These are phyloP conservation scores for Apocynum venetum DNA, from an alignment of 257 asterid genomes.

Conservation along the genomic window DNA sequence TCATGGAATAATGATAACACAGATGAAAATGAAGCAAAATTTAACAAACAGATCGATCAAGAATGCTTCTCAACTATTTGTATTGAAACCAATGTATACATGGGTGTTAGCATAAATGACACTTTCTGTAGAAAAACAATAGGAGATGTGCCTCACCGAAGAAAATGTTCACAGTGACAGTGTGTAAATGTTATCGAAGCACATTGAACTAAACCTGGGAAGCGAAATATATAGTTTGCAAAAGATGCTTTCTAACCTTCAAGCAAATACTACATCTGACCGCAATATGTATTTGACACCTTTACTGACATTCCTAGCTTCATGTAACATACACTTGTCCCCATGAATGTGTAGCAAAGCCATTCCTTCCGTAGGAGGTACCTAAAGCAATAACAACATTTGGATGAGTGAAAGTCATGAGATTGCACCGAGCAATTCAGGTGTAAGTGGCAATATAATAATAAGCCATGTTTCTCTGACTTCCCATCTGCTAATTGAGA, in stretches of 20 bases:
- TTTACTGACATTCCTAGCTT: constrained; percentile 69
- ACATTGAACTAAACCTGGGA: background rate
- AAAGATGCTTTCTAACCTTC: constrained; percentile 11
- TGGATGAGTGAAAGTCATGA: background rate
- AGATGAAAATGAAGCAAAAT: background rate
- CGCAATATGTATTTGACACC: constrained; percentile 82
- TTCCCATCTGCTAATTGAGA: background rate
- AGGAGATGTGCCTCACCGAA: background rate
- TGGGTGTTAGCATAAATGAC: background rate
- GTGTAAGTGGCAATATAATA: background rate
- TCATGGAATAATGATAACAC: background rate
- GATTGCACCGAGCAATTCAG: background rate
- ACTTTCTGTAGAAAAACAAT: background rate
- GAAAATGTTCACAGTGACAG: background rate
- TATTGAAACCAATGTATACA: background rate
- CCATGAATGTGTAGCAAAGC: constrained; percentile 92
- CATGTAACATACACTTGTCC: constrained; percentile 87
- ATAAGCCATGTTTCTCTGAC: background rate
- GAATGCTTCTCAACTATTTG: background rate
- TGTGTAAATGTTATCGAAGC: background rate
- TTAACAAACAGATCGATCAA: background rate
- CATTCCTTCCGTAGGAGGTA: constrained; percentile 86
- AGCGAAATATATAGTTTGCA: background rate
- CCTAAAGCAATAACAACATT: constrained; percentile 34
- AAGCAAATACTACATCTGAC: constrained; percentile 78